Base-by-base conservation (phyloP, 2,329 filamentous ascomycete genomes). In the Aspergillus jensenii region DNA sequence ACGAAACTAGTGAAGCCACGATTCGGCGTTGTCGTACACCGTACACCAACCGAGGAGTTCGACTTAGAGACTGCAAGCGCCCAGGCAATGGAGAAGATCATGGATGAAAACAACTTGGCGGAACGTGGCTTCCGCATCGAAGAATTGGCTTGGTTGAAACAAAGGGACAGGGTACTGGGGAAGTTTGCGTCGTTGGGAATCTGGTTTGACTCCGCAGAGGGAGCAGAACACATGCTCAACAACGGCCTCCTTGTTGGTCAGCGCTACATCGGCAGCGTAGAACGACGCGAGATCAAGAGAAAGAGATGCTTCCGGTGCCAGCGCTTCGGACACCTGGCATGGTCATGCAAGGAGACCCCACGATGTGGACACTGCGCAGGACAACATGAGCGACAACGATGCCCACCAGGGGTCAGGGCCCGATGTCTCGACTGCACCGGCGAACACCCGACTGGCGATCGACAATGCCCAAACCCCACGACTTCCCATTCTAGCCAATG, bases 91-190 rank as follows among this genome's bases (percentile, higher is more conserved):
- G 15, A 47, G 31, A 59, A 65, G 25, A 62, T 67, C 25, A 62
- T 62, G 19, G 47, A 60, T n/a, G 59, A 67, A n/a, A 68, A 65
- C n/a, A 41, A 66, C 3, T 17, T 58, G 7, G 9, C n/a, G 2
- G 21, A 59, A 1, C 57, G 59, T 23, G 57, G 58, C 9, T 68
- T 65, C 52, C 43, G 55, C 11, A 67, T 72, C 46, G 56, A 68
- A n/a, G 63, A 71, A 2, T 52, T 69, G 8, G 62, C 63, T 44
- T 71, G 60, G 66, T 54, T 68, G 6, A 70, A 69, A 5, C 68
- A 68, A 47, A 67, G 51, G 37, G 68, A 68, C 52, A 66, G 59
- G 19, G 31, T 46, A 1, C 37, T 71, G 4, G 65, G 64, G 12
- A 62, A 44, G 19, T 67, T 61, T 15, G 65, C 60, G 23, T 52